A percentile compares a stretch with the other conserved stretches of the same genome.
phyloP scores from a whole-genome alignment of 805 yeast genomes.

The Wickerhamiella nectarea region DNA sequence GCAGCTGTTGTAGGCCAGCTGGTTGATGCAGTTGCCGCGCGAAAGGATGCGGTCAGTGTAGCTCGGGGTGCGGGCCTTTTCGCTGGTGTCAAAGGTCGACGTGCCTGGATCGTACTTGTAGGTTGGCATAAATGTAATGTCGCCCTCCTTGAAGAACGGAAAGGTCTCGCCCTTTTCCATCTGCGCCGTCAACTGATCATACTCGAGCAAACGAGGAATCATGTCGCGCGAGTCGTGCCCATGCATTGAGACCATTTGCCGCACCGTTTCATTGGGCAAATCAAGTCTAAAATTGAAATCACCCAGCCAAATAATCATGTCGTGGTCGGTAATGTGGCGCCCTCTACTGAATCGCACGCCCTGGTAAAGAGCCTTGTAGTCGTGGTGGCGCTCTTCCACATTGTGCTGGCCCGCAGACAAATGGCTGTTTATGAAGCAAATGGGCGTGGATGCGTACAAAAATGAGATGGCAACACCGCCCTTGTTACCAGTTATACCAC shows the following conservation, averaged over 20 bases:
- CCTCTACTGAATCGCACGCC: slow-evolving; percentile 74
- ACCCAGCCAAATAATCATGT: slow-evolving; percentile 84
- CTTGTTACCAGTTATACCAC: slow-evolving; percentile 94
- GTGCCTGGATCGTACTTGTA: slow-evolving; percentile 86
- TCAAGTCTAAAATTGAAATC: slow-evolving; percentile 78
- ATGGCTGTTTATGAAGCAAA: slow-evolving; percentile 81
- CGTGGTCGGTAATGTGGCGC: slow-evolving; percentile 65
- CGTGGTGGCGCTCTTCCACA: slow-evolving; percentile 71
- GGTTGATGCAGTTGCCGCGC: slow-evolving; percentile 44
- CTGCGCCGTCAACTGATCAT: slow-evolving; percentile 70
- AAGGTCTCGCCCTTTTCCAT: slow-evolving; percentile 62
- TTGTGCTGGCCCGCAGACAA: slow-evolving; percentile 85
- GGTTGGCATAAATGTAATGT: slow-evolving; percentile 72
- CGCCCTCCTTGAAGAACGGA: slow-evolving; percentile 61
- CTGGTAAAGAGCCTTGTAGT: slow-evolving; percentile 58
- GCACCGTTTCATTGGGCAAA: slow-evolving; percentile 59
- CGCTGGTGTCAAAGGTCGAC: slow-evolving; percentile 69
- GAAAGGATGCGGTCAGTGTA: slow-evolving; percentile 89
- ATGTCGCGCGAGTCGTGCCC: slow-evolving; percentile 22
- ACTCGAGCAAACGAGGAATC: slow-evolving; percentile 34
- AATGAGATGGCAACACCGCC: slow-evolving; percentile 93
- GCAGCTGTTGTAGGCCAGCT: slow-evolving; percentile 55
- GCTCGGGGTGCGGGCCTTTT: slow-evolving; percentile 83
- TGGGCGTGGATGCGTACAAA: slow-evolving; percentile 62
- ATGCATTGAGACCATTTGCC: slow-evolving; percentile 37